These are phyloP conservation scores for Alliaria petiolata DNA, from an alignment of 345 rosid species.

Conservation along the genomic window DNA sequence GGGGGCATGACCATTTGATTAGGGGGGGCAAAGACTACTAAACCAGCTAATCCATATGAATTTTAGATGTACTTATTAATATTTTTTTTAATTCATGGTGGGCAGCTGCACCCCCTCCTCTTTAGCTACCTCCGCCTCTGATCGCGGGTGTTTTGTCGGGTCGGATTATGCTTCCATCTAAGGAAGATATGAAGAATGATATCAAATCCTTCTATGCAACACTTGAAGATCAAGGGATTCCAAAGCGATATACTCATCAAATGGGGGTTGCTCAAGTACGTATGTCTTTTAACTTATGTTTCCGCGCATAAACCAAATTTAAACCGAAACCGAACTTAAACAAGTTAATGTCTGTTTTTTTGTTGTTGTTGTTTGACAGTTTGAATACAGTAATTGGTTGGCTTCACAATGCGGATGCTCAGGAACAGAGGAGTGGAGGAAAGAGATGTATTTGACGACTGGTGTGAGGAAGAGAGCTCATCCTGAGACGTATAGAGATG, in stretches of 20 bases:
- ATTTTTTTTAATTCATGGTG: too few species aligned
- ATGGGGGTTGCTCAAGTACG: conserved; percentile 46
- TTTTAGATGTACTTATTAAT: too few species aligned
- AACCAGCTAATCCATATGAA: too few species aligned
- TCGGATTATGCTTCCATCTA: conserved; percentile 53
- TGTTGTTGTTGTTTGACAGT: conserved; percentile 32
- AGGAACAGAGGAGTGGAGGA: conserved; percentile 55
- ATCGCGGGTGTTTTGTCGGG: conserved; percentile 78
- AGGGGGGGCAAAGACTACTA: too few species aligned
- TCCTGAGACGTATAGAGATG: conserved; percentile 50
- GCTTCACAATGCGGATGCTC: conserved; percentile 40
- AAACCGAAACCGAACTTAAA: not conserved
- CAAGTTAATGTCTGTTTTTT: not conserved
- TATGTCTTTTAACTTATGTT: not conserved
- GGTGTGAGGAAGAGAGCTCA: not conserved
- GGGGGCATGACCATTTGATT: too few species aligned
- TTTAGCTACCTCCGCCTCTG: too few species aligned
- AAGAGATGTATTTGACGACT: conserved; percentile 33
- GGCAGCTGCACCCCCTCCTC: too few species aligned
- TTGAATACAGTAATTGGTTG: conserved; percentile 57
- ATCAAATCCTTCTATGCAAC: conserved; percentile 42
- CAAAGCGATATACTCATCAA: conserved; percentile 63
- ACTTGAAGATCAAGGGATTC: conserved; percentile 53
- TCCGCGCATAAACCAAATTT: not conserved
- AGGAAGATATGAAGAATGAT: conserved; percentile 66